phyloP scores from a whole-genome alignment of 2,329 filamentous ascomycete species.

The Colletotrichum sp. region DNA sequence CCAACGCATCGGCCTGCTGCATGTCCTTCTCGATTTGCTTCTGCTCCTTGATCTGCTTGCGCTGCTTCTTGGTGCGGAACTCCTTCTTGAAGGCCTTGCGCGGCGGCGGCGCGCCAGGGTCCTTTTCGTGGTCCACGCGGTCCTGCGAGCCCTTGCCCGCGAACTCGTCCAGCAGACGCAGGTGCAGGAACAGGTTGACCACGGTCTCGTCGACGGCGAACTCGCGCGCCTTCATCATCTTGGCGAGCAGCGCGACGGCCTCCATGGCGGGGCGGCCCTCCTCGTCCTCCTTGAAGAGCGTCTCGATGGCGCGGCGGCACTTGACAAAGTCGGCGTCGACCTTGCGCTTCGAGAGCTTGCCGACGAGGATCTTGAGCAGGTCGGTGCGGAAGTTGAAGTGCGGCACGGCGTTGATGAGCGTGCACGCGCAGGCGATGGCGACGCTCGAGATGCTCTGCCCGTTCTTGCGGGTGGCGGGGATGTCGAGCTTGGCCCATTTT shows the following conservation, averaged over 20 bases:
- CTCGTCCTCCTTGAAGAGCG: constrained; percentile 84
- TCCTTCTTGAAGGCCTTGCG: constrained; percentile 76
- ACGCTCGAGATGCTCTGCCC: constrained; percentile 68
- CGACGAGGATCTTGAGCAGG: constrained; percentile 84
- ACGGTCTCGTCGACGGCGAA: constrained; percentile 85
- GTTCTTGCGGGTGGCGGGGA: constrained; percentile 38
- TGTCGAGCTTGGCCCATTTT: constrained; percentile 65
- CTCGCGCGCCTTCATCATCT: constrained; percentile 92
- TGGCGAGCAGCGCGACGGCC: constrained; percentile 81
- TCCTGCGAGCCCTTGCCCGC: constrained; percentile 82
- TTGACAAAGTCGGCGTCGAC: constrained; percentile 79
- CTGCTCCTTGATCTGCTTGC: constrained; percentile 84
- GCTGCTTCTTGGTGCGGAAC: constrained; percentile 86
- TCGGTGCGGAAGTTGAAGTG: constrained; percentile 98
- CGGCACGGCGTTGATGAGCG: constrained; percentile 79
- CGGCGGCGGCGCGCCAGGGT: constrained; percentile 22
- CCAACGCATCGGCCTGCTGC: constrained; percentile 87
- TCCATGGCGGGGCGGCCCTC: constrained; percentile 90
- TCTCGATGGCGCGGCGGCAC: constrained; percentile 79
- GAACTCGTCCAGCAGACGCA: constrained; percentile 89
- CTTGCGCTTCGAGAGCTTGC: constrained; percentile 76
- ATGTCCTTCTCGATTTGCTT: constrained; percentile 93
- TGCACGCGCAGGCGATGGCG: constrained; percentile 86
- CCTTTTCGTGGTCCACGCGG: constrained; percentile 63
- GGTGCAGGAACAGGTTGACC: constrained; percentile 87